phyloP scores from a whole-genome alignment of 352 stramenopile genomes.

The Globisporangium spinosum region DNA sequence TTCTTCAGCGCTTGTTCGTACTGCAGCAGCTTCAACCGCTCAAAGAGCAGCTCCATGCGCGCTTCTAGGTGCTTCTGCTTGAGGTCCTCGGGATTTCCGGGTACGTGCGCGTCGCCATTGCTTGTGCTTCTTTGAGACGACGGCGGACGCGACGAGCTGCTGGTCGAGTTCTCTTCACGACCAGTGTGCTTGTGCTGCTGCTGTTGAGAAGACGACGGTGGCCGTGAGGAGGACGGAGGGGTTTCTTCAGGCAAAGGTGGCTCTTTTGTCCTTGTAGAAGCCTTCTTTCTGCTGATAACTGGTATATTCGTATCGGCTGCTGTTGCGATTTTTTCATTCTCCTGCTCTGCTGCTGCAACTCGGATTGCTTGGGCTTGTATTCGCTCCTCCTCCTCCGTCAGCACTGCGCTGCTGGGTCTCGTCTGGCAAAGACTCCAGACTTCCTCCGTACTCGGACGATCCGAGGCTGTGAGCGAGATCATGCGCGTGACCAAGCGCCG shows the following conservation, averaged over 20 bases:
- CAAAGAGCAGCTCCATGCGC: constrained; percentile 68
- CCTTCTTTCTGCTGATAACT: constrained; percentile 1
- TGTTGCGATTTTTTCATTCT: constrained; percentile 13
- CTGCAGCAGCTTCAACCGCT: constrained; percentile 54
- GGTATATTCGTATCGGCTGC: background rate
- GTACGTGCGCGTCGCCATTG: constrained; percentile 4
- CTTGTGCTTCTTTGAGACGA: constrained; percentile 29
- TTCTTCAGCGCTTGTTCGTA: constrained; percentile 41
- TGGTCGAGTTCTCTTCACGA: constrained; percentile 16
- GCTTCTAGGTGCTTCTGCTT: constrained; percentile 31
- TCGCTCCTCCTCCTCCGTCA: constrained; percentile 12
- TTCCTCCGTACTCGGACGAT: constrained; percentile 60
- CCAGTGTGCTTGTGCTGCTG: constrained; percentile 3
- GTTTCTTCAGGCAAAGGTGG: constrained; percentile 2
- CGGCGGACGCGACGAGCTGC: constrained; percentile 22
- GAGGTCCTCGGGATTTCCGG: constrained; percentile 24
- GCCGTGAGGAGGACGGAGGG: constrained; percentile 1
- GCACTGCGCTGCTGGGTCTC: constrained; percentile 24
- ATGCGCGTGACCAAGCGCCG: constrained; percentile 58
- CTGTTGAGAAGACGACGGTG: constrained; percentile 5
- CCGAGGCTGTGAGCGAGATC: constrained; percentile 55
- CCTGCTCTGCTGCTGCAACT: constrained; percentile 1
- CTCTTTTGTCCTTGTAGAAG: constrained; percentile 1
- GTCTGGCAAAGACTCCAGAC: constrained; percentile 55
- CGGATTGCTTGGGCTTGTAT: constrained; percentile 5